Conservation (phyloP, 2,329 filamentous ascomycete species). For the Phialophora tarda region DNA sequence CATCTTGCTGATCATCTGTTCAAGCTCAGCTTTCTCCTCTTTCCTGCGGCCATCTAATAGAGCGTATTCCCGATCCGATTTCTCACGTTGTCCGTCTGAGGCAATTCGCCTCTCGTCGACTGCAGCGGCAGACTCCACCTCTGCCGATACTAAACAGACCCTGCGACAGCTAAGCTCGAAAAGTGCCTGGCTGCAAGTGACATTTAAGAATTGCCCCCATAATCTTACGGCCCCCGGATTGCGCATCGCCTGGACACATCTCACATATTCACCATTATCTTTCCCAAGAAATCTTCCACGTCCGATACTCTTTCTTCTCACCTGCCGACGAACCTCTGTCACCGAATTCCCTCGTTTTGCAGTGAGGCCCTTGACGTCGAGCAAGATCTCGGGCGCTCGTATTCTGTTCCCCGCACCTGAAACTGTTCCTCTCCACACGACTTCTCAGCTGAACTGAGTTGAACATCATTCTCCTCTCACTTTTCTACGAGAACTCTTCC, state of each 20-base stretch:
- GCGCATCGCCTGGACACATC: constrained; percentile 6
- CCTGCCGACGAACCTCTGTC: neutral
- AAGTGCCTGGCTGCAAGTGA: constrained; percentile 5
- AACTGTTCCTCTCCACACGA: constrained; percentile 14
- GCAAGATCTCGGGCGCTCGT: constrained; percentile 3
- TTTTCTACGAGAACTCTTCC: neutral
- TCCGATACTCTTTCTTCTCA: neutral
- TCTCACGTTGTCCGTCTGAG: constrained; percentile 8
- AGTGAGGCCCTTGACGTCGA: neutral
- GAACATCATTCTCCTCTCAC: constrained; percentile 9
- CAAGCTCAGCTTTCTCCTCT: constrained; percentile 5
- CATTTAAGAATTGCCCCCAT: constrained; percentile 18
- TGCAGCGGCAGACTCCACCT: neutral
- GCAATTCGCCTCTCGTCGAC: constrained; percentile 12
- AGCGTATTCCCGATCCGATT: neutral
- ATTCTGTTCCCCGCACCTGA: constrained; percentile 14
- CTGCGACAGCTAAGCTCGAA: constrained; percentile 8
- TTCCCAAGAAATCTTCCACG: neutral
- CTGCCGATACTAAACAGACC: neutral
- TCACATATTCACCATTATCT: constrained; percentile 16
- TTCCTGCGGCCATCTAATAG: neutral
- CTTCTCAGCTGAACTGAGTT: constrained; percentile 11
- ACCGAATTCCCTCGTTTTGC: constrained; percentile 9
- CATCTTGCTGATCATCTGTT: neutral
- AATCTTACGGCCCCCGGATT: constrained; percentile 20